phyloP scores from a whole-genome alignment of 805 yeast genomes.

The Yarrowia sp. region DNA sequence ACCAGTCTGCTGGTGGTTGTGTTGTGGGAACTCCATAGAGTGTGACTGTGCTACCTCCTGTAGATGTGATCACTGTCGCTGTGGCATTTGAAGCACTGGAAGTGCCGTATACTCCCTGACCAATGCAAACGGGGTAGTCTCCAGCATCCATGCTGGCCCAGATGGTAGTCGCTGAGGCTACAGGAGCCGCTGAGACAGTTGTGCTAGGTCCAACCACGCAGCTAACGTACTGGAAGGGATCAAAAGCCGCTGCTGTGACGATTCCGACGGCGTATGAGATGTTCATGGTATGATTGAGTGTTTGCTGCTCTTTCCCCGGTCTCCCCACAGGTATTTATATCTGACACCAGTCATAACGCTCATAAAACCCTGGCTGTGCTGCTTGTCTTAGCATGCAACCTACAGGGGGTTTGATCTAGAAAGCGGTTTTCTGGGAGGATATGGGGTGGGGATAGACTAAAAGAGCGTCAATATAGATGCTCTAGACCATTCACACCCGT shows the following conservation, averaged over 20 bases:
- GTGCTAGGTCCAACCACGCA: constrained; percentile 5
- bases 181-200: background rate
- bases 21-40: constrained; percentile 5
- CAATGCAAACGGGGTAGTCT: constrained; percentile 9
- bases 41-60: constrained; percentile 5
- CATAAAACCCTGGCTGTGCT: constrained; percentile 19
- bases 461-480: no score
- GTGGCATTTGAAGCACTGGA: background rate
- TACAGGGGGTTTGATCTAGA: constrained; percentile 8
- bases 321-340: background rate
- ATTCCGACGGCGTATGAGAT: constrained; percentile 16
- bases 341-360: background rate
- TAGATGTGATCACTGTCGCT: background rate
- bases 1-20: constrained; percentile 8
- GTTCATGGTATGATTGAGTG: background rate
- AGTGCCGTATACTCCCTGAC: background rate
- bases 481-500: background rate
- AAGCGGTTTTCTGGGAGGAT: background rate
- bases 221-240: constrained; percentile 24
- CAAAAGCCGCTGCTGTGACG: constrained; percentile 20
- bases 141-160: constrained; percentile 15
- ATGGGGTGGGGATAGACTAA: background rate
- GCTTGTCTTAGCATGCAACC: constrained; percentile 22
- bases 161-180: background rate
- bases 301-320: background rate